These are phyloP conservation scores for Parasarocladium wereldwijsianum DNA, from an alignment of 2,329 filamentous ascomycete species.

Conservation along the genomic window DNA sequence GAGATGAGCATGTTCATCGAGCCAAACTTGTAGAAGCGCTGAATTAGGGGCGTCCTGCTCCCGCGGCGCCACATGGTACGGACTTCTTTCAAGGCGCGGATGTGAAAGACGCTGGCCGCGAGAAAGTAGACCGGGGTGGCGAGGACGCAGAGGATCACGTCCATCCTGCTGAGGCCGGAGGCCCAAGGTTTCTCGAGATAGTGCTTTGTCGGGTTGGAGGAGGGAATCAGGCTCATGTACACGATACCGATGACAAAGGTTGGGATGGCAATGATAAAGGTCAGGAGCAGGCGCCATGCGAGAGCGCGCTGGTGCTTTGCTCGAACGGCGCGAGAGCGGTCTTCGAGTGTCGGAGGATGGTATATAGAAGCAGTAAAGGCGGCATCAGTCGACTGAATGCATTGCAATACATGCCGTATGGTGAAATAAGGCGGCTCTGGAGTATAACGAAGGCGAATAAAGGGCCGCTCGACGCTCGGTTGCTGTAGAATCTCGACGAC, in stretches of 20 bases:
- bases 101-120: constrained; percentile 74
- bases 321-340: constrained; percentile 61
- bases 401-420: constrained; percentile 55
- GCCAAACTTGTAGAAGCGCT: constrained; percentile 80
- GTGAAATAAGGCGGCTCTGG: constrained; percentile 57
- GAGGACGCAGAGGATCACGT: constrained; percentile 68
- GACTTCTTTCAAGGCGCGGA: constrained; percentile 65
- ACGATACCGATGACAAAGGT: constrained; percentile 80
- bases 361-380: constrained; percentile 56
- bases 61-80: constrained; percentile 60
- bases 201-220: constrained; percentile 37
- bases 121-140: constrained; percentile 80
- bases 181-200: constrained; percentile 59
- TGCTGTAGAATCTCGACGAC: constrained; percentile 36
- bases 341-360: constrained; percentile 71
- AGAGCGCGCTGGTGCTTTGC: constrained; percentile 54
- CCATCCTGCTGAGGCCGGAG: constrained; percentile 58
- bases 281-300: constrained; percentile 54
- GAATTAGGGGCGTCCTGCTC: constrained; percentile 56
- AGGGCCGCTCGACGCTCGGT: constrained; percentile 46
- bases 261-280: constrained; percentile 57
- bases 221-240: constrained; percentile 69
- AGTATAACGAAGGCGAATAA: constrained; percentile 56
- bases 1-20: constrained; percentile 96
- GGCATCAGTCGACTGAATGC: constrained; percentile 51